Evolutionary conservation across 2,329 filamentous ascomycete species (phyloP), one percentile per base, ranked within the genome.

Genomic region (Fusarium robinianum): DNA sequence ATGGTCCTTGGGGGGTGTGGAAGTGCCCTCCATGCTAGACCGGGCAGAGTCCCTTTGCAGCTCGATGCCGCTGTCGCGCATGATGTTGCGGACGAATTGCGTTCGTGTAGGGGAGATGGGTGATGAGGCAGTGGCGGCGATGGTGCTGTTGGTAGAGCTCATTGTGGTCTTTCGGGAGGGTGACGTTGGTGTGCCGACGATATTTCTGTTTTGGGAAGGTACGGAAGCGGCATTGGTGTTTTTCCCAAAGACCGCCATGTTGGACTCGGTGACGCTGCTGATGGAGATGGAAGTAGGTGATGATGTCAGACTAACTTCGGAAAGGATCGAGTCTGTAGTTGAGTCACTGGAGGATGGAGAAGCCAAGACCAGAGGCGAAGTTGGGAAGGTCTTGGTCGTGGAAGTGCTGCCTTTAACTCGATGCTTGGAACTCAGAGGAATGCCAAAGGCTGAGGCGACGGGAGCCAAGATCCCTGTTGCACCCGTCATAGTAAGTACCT

Each of bases 11-110:
- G 30, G 42, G 16, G n/a, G n/a, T n/a, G 35, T 41, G 8, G 45
- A 36, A 10, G 38, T 42, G 21, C 49, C 52, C 45, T 65, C 63
- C 49, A 64, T 51, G 44, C 63, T 66, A 38, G 64, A 66, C 23
- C 63, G 52, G 27, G 57, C 54, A 11, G 65, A 62, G 49, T 53
- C 51, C 40, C 51, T 58, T 32, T 45, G 45, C 16, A 65, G 59
- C 39, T 67, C 65, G 42, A 66, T 51, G 16, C 52, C 62, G 47
- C 63, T 63, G 41, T 69, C 67, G 45, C 63, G 62, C 58, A 69
- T 60, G 11, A 40, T 63, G 37, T 37, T 44, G 17, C 27, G 45
- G n/a, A 45, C 34, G 12, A 34, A 32, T 33, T 26, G 26, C 7
- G 43, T 36, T 5, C 43, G 41, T 6, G 49, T 48, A 38, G 46